A percentile compares a stretch with the other conserved stretches of the same genome.
phyloP scores from a whole-genome alignment of 805 yeast species.

The Starmerella vitae region DNA sequence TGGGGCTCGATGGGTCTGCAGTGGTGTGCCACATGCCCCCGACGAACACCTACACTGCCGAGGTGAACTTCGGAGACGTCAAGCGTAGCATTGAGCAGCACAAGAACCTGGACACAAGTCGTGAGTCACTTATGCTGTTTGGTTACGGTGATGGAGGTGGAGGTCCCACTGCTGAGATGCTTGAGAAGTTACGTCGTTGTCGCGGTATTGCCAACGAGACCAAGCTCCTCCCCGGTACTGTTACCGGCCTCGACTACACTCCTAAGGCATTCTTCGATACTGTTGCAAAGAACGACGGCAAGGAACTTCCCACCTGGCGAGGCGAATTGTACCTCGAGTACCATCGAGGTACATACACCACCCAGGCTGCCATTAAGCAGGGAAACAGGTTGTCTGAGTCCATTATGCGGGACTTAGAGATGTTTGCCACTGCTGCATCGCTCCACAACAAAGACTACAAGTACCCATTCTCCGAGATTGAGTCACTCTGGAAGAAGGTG shows the following conservation, averaged over 20 bases:
- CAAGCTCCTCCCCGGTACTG: constrained; percentile 53
- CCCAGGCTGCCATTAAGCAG: constrained; percentile 77
- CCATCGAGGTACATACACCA: constrained; percentile 94
- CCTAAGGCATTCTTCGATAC: constrained; percentile 71
- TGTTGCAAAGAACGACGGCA: constrained; percentile 49
- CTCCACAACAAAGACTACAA: constrained; percentile 35
- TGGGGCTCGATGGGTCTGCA: constrained; percentile 86
- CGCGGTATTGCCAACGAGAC: constrained; percentile 79
- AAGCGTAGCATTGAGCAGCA: constrained; percentile 66
- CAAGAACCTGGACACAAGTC: constrained; percentile 68
- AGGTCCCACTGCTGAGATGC: constrained; percentile 88
- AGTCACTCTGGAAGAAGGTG: constrained; percentile 73
- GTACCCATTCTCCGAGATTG: constrained; percentile 60
- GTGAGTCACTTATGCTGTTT: constrained; percentile 64
- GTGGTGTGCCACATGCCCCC: constrained; percentile 97
- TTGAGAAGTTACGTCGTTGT: constrained; percentile 82
- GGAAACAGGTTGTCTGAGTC: constrained; percentile 66
- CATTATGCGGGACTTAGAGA: constrained; percentile 73
- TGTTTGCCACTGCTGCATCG: constrained; percentile 64
- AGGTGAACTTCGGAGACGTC: constrained; percentile 87
- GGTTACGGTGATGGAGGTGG: constrained; percentile 99
- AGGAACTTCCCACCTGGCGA: constrained; percentile 66
- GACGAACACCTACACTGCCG: constrained; percentile 86
- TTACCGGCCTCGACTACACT: constrained; percentile 45
- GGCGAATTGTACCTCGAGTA: constrained; percentile 91